These are phyloP conservation scores for Penicillium vulpinum DNA, from an alignment of 2,329 filamentous ascomycete species.

Conservation along the genomic window DNA sequence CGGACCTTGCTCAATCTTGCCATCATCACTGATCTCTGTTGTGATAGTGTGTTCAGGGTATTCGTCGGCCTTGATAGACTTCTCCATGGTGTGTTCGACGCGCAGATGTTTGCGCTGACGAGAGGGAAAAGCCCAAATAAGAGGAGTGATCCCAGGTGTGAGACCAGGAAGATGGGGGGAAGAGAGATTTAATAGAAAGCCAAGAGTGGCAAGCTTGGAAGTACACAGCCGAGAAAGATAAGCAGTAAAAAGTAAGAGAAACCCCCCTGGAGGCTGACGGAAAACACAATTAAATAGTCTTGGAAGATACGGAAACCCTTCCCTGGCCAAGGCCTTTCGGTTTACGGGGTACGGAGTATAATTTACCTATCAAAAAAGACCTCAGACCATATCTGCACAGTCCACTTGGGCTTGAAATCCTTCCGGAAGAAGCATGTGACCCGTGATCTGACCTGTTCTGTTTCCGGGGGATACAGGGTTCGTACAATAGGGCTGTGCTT, in stretches of 20 bases:
- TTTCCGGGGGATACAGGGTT: background rate
- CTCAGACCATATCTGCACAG: background rate
- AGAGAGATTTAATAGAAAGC: background rate
- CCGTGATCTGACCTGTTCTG: background rate
- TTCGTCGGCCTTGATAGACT: conserved; percentile 13
- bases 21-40: conserved; percentile 20
- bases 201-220: too few species aligned
- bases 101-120: background rate
- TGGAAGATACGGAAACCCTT: background rate
- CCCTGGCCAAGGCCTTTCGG: background rate
- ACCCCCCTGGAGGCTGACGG: too few species aligned
- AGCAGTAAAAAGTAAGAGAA: background rate
- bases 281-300: background rate
- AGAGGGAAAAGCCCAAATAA: background rate
- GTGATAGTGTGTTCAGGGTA: conserved; percentile 23
- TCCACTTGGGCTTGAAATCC: background rate
- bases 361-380: background rate
- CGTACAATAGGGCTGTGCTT: background rate
- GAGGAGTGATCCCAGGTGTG: background rate
- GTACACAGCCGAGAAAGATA: background rate
- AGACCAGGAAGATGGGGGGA: background rate
- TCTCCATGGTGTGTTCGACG: conserved; percentile 8
- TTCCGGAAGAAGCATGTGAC: background rate
- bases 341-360: background rate
- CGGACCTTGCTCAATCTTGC: conserved; percentile 22